These are phyloP conservation scores for Daldinia caldariorum DNA, from an alignment of 495 filamentous ascomycete genomes.

Conservation along the genomic window DNA sequence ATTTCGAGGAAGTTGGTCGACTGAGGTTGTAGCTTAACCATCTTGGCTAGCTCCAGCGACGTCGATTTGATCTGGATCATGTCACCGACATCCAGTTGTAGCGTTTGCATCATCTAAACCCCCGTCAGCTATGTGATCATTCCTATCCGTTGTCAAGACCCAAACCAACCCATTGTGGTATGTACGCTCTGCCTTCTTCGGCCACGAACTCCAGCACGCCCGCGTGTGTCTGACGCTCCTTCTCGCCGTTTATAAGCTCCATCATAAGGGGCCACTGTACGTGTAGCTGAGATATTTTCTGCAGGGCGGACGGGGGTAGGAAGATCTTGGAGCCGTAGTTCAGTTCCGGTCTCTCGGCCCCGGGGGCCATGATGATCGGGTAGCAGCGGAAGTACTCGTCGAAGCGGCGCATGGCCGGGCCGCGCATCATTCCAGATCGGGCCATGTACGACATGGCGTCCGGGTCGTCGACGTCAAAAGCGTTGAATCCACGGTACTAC, in stretches of 20 bases:
- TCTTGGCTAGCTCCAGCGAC: slow-evolving; percentile 83
- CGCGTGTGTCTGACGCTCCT: slow-evolving; percentile 81
- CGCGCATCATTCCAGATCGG: slow-evolving; percentile 50
- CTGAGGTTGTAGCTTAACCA: slow-evolving; percentile 97
- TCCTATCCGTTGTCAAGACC: not conserved
- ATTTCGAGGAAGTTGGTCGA: slow-evolving; percentile 92
- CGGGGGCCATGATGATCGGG: slow-evolving; percentile 92
- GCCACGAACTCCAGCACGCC: slow-evolving; percentile 98
- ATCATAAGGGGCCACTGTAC: slow-evolving; percentile 98
- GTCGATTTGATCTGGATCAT: slow-evolving; percentile 94
- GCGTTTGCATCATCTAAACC: slow-evolving; percentile 87
- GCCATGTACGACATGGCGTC: slow-evolving; percentile 60
- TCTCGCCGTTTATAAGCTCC: slow-evolving; percentile 88
- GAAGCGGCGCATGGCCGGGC: slow-evolving; percentile 69
- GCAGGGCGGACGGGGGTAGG: slow-evolving; percentile 90
- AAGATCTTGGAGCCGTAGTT: slow-evolving; percentile 98
- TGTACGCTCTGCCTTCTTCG: slow-evolving; percentile 94
- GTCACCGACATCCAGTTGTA: slow-evolving; percentile 88
- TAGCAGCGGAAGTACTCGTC: slow-evolving; percentile 98
- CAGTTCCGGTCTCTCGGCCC: slow-evolving; percentile 85
- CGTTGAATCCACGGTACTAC: slow-evolving; percentile 53
- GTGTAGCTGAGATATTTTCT: slow-evolving; percentile 95
- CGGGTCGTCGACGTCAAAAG: slow-evolving; percentile 66
- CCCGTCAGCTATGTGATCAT: slow-evolving; percentile 30
- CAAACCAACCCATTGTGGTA: slow-evolving; percentile 87